These are phyloP conservation scores for Penicillium cosmopolitanum DNA, from an alignment of 495 filamentous ascomycete genomes.

Conservation along the genomic window DNA sequence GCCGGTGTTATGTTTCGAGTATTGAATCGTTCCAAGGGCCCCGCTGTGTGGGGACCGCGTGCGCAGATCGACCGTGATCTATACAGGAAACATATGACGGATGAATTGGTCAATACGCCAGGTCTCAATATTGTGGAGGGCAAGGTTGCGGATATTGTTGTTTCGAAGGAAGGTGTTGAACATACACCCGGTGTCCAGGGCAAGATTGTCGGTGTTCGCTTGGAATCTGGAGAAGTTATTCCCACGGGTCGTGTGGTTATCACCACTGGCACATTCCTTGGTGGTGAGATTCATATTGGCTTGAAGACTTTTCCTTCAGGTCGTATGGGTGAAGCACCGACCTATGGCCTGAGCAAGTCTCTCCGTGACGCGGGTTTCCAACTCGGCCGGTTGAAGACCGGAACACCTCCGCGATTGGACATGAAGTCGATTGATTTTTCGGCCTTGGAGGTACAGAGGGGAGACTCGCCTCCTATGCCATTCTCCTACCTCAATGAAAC, in stretches of 20 bases:
- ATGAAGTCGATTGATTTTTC: slow-evolving; percentile 81
- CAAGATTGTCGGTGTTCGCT: slow-evolving; percentile 80
- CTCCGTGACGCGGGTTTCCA: slow-evolving; percentile 88
- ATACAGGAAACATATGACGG: slow-evolving; percentile 90
- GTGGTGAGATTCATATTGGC: slow-evolving; percentile 96
- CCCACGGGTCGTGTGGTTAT: slow-evolving; percentile 83
- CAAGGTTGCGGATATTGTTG: slow-evolving; percentile 89
- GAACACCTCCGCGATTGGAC: slow-evolving; percentile 88
- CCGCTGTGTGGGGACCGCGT: slow-evolving; percentile 94
- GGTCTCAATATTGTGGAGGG: slow-evolving; percentile 80
- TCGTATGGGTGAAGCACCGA: slow-evolving; percentile 92
- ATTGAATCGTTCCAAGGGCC: slow-evolving; percentile 86
- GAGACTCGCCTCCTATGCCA: slow-evolving; percentile 84
- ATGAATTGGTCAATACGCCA: slow-evolving; percentile 76
- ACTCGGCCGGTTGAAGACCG: slow-evolving; percentile 90
- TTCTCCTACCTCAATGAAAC: slow-evolving; percentile 87
- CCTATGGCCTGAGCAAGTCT: slow-evolving; percentile 91
- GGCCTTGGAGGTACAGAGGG: slow-evolving; percentile 68
- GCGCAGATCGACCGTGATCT: slow-evolving; percentile 94
- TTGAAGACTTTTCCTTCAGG: slow-evolving; percentile 82
- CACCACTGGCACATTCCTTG: slow-evolving; percentile 93
- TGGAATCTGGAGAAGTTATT: slow-evolving; percentile 89
- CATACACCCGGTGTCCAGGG: slow-evolving; percentile 58
- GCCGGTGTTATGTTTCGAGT: slow-evolving; percentile 90
- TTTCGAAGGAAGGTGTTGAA: slow-evolving; percentile 53